Percentiles rank a stretch among this genome's conserved stretches.
These are phyloP conservation scores for Lanmaoa rubissima DNA, from an alignment of 768 basidiomycete species.

Conservation along the genomic window DNA sequence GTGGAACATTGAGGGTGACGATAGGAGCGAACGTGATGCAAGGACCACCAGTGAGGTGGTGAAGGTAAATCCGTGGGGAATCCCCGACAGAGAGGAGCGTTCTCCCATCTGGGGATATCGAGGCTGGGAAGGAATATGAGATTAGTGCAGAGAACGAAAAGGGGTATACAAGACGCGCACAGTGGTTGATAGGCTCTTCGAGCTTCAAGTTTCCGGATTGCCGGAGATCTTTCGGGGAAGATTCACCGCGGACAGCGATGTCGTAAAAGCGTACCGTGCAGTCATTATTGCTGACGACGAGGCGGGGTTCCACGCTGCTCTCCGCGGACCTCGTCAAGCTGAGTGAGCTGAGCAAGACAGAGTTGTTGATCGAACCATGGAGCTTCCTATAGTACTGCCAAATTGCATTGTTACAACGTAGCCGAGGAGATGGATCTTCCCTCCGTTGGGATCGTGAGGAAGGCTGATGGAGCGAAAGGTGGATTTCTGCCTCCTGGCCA, in stretches of 20 bases:
- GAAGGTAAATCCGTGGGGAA: constrained; percentile 81
- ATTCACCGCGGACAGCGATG: constrained; percentile 52
- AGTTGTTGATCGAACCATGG: constrained; percentile 78
- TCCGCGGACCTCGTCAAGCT: constrained; percentile 58
- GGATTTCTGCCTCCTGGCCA: constrained; percentile 70
- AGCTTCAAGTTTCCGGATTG: constrained; percentile 55
- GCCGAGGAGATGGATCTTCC: constrained; percentile 12
- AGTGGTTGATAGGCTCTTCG: constrained; percentile 78
- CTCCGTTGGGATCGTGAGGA: constrained; percentile 23
- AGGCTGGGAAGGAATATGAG: constrained; percentile 48
- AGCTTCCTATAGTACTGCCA: constrained; percentile 61
- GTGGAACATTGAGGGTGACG: constrained; percentile 62
- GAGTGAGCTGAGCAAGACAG: constrained; percentile 63
- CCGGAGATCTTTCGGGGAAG: constrained; percentile 40
- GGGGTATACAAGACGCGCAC: constrained; percentile 41
- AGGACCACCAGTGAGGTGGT: constrained; percentile 68
- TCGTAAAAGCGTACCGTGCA: constrained; percentile 78
- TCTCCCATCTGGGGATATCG: constrained; percentile 84
- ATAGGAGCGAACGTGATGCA: constrained; percentile 63
- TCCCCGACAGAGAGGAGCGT: constrained; percentile 90
- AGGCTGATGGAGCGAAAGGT: constrained; percentile 51
- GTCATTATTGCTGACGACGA: constrained; percentile 88
- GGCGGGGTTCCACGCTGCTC: constrained; percentile 69
- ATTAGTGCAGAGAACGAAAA: constrained; percentile 2
- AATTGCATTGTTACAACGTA: constrained; percentile 16